A percentile compares a stretch with the other conserved stretches of the same genome.
Evolutionary conservation across 768 basidiomycete genomes (phyloP).

Genomic region (Mycena polygramma): DNA sequence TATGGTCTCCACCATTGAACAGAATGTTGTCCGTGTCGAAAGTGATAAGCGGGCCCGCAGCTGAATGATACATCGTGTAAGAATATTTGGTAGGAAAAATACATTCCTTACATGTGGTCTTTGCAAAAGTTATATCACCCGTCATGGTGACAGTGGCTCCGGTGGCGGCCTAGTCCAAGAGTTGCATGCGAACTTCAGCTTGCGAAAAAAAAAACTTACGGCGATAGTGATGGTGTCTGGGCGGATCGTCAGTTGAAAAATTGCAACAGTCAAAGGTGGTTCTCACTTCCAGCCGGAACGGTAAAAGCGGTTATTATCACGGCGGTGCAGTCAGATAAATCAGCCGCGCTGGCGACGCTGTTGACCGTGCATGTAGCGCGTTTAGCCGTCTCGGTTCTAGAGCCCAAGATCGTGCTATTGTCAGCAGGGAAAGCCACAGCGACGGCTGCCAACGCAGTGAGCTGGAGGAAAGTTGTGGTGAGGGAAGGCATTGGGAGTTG

Average conservation of each 20-base stretch:
- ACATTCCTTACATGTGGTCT: constrained; percentile 27
- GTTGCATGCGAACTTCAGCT: not conserved
- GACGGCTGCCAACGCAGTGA: not conserved
- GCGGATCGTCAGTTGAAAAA: not conserved
- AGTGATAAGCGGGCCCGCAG: constrained; percentile 34
- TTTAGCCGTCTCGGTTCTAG: constrained; percentile 36
- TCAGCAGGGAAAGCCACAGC: constrained; percentile 10
- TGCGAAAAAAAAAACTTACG: not conserved
- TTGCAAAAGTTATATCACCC: constrained; percentile 35
- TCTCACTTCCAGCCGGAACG: constrained; percentile 23
- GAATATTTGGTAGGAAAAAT: not conserved
- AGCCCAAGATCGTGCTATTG: constrained; percentile 14
- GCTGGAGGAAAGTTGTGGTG: not conserved
- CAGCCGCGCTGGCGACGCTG: constrained; percentile 38
- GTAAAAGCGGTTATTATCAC: constrained; percentile 40
- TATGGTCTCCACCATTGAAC: constrained; percentile 35
- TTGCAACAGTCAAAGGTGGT: not conserved
- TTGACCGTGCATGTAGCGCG: constrained; percentile 41
- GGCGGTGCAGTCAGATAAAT: constrained; percentile 36
- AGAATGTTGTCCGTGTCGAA: constrained; percentile 30
- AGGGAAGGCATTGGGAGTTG: constrained; percentile 14
- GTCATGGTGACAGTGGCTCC: constrained; percentile 40
- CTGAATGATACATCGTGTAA: not conserved
- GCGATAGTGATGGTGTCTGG: constrained; percentile 25
- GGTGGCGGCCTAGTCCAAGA: constrained; percentile 49